Evolutionary conservation across 1,284 basidiomycete genomes (phyloP).

Genomic region (Earliella scabrosa): DNA sequence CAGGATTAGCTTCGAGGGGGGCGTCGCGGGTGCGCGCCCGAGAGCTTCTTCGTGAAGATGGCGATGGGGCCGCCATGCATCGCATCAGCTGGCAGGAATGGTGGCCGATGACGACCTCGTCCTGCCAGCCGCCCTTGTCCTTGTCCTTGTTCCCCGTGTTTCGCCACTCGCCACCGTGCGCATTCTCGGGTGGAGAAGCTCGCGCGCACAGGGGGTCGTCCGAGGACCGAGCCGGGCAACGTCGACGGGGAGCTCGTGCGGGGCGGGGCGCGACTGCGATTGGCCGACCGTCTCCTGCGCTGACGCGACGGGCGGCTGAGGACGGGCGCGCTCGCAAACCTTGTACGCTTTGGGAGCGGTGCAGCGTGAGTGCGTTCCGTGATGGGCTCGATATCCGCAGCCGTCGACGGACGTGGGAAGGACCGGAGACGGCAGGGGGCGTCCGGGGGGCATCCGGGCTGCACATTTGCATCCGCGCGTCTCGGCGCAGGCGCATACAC

Average conservation of each 20-base stretch:
- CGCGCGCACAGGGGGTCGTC: too few species aligned
- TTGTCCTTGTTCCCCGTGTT: too few species aligned
- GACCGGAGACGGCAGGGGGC: neutral
- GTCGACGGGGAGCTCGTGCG: too few species aligned
- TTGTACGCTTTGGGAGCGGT: constrained; percentile 11
- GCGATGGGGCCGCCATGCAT: too few species aligned
- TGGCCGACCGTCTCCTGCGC: too few species aligned
- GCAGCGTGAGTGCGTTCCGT: constrained; percentile 7
- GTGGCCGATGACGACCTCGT: too few species aligned
- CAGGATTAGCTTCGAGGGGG: neutral
- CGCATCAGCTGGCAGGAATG: too few species aligned
- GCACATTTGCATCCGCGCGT: constrained; percentile 6
- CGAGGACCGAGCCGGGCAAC: too few species aligned
- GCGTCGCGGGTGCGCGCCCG: constrained; percentile 4
- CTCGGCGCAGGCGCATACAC: neutral
- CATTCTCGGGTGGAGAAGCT: too few species aligned
- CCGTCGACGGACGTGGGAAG: constrained; percentile 4
- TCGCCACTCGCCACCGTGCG: too few species aligned
- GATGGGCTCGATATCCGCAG: constrained; percentile 2
- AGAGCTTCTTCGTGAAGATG: constrained; percentile 1
- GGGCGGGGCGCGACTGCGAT: too few species aligned
- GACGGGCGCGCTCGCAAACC: neutral
- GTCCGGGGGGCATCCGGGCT: neutral
- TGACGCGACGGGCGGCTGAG: neutral
- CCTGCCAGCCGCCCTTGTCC: too few species aligned